phyloP scores from a whole-genome alignment of 2,329 filamentous ascomycete genomes.

The Knufia fluminis region DNA sequence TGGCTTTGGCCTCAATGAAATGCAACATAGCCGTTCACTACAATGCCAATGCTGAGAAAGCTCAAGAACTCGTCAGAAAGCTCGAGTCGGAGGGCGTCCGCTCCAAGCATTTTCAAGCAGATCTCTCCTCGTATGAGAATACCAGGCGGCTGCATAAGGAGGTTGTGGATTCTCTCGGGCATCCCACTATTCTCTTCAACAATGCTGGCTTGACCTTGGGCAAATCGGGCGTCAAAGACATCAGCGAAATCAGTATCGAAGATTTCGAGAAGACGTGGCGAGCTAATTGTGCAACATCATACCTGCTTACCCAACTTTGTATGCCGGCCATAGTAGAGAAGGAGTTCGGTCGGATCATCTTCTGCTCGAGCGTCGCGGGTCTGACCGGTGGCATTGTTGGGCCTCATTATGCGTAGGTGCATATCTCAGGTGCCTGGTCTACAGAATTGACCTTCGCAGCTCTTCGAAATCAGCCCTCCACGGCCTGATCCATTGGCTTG shows the following conservation, averaged over 20 bases:
- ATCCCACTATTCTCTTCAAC: constrained; percentile 34
- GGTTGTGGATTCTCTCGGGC: constrained; percentile 27
- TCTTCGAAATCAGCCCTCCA: constrained; percentile 37
- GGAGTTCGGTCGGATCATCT: constrained; percentile 55
- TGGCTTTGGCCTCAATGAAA: constrained; percentile 32
- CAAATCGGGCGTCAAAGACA: constrained; percentile 38
- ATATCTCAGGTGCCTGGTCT: constrained; percentile 23
- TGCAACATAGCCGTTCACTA: constrained; percentile 39
- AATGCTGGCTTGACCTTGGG: constrained; percentile 52
- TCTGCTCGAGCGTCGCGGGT: constrained; percentile 55
- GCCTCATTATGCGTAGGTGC: constrained; percentile 36
- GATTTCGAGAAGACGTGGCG: constrained; percentile 56
- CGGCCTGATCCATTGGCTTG: constrained; percentile 40
- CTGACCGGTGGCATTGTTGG: constrained; percentile 56
- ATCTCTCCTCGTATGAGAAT: constrained; percentile 31
- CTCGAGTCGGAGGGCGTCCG: constrained; percentile 25
- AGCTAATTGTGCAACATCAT: constrained; percentile 54
- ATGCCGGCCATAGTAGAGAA: constrained; percentile 52
- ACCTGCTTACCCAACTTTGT: constrained; percentile 51
- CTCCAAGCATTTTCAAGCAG: constrained; percentile 29
- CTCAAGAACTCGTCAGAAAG: constrained; percentile 26
- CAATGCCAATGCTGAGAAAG: constrained; percentile 27
- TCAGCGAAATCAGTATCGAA: constrained; percentile 52
- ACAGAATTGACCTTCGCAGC: constrained; percentile 21
- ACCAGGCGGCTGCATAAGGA: constrained; percentile 26